Conservation (phyloP, 225 moss, liverwort and hornwort species). For the Sphagnum tenellum region DNA sequence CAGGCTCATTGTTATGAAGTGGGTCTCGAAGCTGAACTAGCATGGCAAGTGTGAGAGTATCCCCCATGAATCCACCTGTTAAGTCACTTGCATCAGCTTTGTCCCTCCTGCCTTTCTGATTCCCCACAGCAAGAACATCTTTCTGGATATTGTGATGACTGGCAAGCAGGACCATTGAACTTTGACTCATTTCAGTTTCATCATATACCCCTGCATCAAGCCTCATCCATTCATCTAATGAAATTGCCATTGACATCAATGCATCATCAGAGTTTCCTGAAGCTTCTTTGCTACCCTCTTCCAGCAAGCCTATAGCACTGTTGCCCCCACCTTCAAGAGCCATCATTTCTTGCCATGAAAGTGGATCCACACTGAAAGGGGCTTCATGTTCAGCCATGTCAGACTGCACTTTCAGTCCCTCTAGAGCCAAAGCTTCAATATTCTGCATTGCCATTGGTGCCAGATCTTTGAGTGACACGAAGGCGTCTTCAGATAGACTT, state of each 20-base stretch:
- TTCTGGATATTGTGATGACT: slow-evolving; percentile 77
- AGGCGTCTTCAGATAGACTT: slow-evolving; percentile 36
- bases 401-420: slow-evolving; percentile 88
- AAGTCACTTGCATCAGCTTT: slow-evolving; percentile 44
- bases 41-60: slow-evolving; percentile 84
- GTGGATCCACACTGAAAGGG: slow-evolving; percentile 70
- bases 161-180: slow-evolving; percentile 69
- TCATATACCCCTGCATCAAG: slow-evolving; percentile 86
- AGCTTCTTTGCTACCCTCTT: slow-evolving; percentile 42
- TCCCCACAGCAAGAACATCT: slow-evolving; percentile 56
- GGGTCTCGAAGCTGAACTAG: slow-evolving; percentile 96
- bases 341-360: slow-evolving; percentile 44
- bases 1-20: slow-evolving; percentile 76
- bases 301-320: slow-evolving; percentile 51
- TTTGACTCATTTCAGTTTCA: slow-evolving; percentile 61
- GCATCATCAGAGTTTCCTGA: slow-evolving; percentile 36
- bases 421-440: slow-evolving; percentile 87
- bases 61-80: slow-evolving; percentile 78
- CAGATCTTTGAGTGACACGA: slow-evolving; percentile 75
- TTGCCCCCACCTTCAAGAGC: slow-evolving; percentile 43
- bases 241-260: slow-evolving; percentile 63
- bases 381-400: slow-evolving; percentile 89
- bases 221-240: slow-evolving; percentile 99
- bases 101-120: slow-evolving; percentile 50
- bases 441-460: slow-evolving; percentile 98